A percentile compares a stretch with the other conserved stretches of the same genome.
Evolutionary conservation across 108 stramenopile species (phyloP).

Genomic region (Nitzschia inconspicua): DNA sequence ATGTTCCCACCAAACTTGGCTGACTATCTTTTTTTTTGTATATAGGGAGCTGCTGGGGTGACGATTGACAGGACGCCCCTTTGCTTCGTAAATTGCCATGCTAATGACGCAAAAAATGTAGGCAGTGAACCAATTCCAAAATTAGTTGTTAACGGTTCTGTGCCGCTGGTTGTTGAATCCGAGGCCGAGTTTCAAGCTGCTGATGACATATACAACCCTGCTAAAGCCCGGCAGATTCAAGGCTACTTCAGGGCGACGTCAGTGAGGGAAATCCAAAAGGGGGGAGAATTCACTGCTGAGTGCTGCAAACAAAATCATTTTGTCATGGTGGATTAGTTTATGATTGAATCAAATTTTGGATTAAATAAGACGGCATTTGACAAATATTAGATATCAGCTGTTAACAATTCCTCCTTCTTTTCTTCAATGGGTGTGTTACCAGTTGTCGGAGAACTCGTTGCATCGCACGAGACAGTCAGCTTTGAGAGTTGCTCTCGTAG

Average conservation of each 20-base stretch:
- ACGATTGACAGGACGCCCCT: slow-evolving; percentile 17
- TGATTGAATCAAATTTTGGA: background rate
- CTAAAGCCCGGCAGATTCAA: slow-evolving; percentile 21
- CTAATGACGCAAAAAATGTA: slow-evolving; percentile 4
- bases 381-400: background rate
- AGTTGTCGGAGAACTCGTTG: background rate
- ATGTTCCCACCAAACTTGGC: background rate
- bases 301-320: background rate
- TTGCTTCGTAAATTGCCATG: slow-evolving; percentile 12
- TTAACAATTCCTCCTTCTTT: slow-evolving; percentile 7
- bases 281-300: slow-evolving; percentile 21
- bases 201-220: slow-evolving; percentile 24
- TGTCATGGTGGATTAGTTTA: background rate
- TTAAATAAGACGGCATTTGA: background rate
- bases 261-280: slow-evolving; percentile 5
- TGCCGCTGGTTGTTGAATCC: background rate
- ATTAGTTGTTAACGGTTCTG: background rate
- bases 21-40: background rate
- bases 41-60: slow-evolving; percentile 12
- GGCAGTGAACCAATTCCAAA: slow-evolving; percentile 1
- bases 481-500: background rate
- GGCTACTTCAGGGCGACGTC: background rate
- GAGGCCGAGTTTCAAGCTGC: background rate
- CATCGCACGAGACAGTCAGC: background rate
- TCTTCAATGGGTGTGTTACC: background rate